phyloP scores from a whole-genome alignment of 805 yeast species.

The Pichia thaimueangensis region DNA sequence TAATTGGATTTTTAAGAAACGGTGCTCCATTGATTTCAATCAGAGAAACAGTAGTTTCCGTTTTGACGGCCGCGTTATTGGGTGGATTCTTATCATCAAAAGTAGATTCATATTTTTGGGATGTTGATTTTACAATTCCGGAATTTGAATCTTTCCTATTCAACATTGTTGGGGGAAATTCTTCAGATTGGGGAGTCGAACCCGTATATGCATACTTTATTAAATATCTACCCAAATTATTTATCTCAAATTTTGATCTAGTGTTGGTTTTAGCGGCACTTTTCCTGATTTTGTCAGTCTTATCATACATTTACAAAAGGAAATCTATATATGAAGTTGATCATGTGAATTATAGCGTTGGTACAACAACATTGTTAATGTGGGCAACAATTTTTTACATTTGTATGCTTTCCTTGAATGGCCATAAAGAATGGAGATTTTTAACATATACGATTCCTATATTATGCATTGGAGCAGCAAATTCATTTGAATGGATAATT shows the following conservation, averaged over 20 bases:
- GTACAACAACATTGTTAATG: conserved; percentile 39
- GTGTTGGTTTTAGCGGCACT: conserved; percentile 1
- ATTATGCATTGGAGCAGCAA: conserved; percentile 32
- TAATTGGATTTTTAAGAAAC: conserved; percentile 42
- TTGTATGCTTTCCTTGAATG: conserved; percentile 65
- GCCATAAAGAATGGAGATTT: conserved; percentile 94
- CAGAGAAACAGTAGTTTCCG: conserved; percentile 27
- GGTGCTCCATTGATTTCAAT: conserved; percentile 20
- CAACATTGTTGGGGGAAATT: conserved; percentile 70
- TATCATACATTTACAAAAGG: not conserved
- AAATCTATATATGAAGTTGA: conserved; percentile 9
- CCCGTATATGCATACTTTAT: conserved; percentile 66
- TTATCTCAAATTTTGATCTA: conserved; percentile 18
- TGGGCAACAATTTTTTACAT: conserved; percentile 51
- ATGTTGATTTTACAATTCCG: conserved; percentile 42
- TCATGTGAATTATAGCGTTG: conserved; percentile 24
- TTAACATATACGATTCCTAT: conserved; percentile 71
- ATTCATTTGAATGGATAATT: conserved; percentile 6
- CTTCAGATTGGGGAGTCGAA: conserved; percentile 79
- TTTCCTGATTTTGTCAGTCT: conserved; percentile 1
- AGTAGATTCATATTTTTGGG: conserved; percentile 80
- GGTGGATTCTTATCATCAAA: conserved; percentile 46
- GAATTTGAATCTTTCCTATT: conserved; percentile 67
- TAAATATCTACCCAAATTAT: conserved; percentile 42
- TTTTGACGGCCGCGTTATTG: conserved; percentile 33